These are phyloP conservation scores for Pascua sp. DNA, from an alignment of 1,284 basidiomycete species.

Conservation along the genomic window DNA sequence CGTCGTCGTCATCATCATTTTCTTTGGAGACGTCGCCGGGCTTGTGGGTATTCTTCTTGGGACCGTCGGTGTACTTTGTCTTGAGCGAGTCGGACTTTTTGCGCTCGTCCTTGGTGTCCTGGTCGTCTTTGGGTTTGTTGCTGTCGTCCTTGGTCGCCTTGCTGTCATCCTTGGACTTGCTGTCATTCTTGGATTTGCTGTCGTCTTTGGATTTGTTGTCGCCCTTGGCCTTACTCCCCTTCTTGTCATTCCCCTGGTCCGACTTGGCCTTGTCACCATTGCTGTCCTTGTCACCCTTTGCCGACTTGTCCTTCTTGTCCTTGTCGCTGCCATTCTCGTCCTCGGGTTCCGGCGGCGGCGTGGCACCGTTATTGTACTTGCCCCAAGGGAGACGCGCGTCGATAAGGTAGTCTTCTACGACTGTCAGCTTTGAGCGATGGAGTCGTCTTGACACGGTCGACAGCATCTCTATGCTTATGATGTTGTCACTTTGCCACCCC, in stretches of 20 bases:
- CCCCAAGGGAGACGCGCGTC: slow-evolving; percentile 39
- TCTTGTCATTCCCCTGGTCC: too few species aligned
- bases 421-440: not conserved
- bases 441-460: too few species aligned
- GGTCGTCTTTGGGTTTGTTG: not conserved
- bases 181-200: too few species aligned
- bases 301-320: not conserved
- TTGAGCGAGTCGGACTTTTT: too few species aligned
- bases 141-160: not conserved
- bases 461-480: too few species aligned
- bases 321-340: not conserved
- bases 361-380: not conserved
- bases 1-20: not conserved
- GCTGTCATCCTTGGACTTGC: too few species aligned
- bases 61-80: slow-evolving; percentile 20
- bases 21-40: slow-evolving; percentile 19
- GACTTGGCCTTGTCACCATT: not conserved
- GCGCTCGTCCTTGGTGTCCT: not conserved
- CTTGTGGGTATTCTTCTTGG: slow-evolving; percentile 27
- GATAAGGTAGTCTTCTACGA: slow-evolving; percentile 41
- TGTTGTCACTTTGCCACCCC: too few species aligned
- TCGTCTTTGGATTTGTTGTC: too few species aligned
- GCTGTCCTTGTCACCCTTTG: not conserved
- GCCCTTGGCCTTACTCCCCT: too few species aligned
- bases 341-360: slow-evolving; percentile 1